Percentiles rank a stretch among this genome's conserved stretches.
These are phyloP conservation scores for Aphanocladium album DNA, from an alignment of 2,329 filamentous ascomycete genomes.

Conservation along the genomic window DNA sequence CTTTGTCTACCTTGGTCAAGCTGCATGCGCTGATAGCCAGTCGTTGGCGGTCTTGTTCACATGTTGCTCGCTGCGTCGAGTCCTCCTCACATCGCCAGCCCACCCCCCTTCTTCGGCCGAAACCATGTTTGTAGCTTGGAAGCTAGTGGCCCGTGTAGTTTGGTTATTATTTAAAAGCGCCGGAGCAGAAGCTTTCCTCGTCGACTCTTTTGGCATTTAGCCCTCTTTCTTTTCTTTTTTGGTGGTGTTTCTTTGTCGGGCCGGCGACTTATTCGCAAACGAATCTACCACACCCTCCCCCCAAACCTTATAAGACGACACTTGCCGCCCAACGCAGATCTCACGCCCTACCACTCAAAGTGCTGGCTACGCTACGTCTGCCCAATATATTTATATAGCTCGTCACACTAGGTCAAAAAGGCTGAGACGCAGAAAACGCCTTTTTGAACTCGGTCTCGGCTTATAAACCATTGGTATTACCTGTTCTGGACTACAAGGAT, in stretches of 20 bases:
- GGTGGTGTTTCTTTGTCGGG: background rate
- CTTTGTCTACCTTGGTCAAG: background rate
- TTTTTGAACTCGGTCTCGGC: background rate
- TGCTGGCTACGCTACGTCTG: background rate
- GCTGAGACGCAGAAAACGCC: background rate
- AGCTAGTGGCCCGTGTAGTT: background rate
- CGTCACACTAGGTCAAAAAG: background rate
- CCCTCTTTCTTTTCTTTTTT: too few species aligned
- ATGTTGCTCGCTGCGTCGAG: background rate
- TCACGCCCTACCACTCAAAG: background rate
- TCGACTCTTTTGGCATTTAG: background rate
- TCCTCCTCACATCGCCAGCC: background rate
- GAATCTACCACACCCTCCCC: background rate
- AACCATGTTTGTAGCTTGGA: background rate
- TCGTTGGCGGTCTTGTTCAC: background rate
- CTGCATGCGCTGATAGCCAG: background rate
- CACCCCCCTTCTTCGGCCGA: background rate
- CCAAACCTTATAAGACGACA: constrained; percentile 5
- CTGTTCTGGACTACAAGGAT: background rate
- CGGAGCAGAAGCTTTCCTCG: background rate
- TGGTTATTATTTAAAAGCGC: background rate
- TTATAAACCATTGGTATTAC: background rate
- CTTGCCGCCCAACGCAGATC: constrained; percentile 5
- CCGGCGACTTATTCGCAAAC: background rate
- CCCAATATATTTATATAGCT: background rate